These are phyloP conservation scores for Beta vulgaris DNA, from an alignment of 148 eudicot genomes.

Conservation along the genomic window DNA sequence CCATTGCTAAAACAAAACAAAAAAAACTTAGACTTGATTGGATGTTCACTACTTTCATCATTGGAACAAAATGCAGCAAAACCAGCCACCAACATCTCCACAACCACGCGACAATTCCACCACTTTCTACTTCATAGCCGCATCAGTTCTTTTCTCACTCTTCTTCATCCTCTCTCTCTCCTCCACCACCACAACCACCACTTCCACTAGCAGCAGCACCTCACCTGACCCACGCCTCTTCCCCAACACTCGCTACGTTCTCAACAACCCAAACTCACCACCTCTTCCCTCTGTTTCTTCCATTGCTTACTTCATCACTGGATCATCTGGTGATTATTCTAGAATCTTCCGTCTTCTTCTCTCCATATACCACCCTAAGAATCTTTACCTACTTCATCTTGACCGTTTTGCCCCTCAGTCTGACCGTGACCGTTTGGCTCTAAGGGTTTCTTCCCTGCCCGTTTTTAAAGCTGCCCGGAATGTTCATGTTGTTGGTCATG, in stretches of 20 bases:
- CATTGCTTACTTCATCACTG: conserved; percentile 71
- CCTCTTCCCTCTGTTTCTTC: conserved; percentile 44
- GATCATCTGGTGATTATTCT: conserved; percentile 46
- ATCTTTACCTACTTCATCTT: conserved; percentile 66
- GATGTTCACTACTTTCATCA: no score
- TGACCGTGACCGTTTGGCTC: conserved; percentile 53
- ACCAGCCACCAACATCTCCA: conserved; percentile 29
- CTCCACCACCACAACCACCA: conserved; percentile 15
- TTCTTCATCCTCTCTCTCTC: conserved; percentile 41
- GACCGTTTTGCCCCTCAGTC: conserved; percentile 52
- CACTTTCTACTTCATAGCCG: conserved; percentile 27
- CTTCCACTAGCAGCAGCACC: conserved; percentile 23
- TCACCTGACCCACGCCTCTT: conserved; percentile 35
- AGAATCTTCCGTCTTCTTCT: conserved; percentile 56
- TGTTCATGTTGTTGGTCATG: conserved; percentile 68
- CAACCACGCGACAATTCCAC: conserved; percentile 28
- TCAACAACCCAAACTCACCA: conserved; percentile 19
- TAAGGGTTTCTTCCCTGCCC: conserved; percentile 38
- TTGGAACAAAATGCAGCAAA: conserved; percentile 39
- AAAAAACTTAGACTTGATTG: no score
- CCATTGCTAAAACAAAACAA: not conserved
- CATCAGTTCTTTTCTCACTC: conserved; percentile 38
- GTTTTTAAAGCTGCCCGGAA: conserved; percentile 63
- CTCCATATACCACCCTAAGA: conserved; percentile 71
- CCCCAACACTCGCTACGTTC: conserved; percentile 18